Conservation (phyloP, 176 grass and related monocot species). For the Oryza meyeriana region DNA sequence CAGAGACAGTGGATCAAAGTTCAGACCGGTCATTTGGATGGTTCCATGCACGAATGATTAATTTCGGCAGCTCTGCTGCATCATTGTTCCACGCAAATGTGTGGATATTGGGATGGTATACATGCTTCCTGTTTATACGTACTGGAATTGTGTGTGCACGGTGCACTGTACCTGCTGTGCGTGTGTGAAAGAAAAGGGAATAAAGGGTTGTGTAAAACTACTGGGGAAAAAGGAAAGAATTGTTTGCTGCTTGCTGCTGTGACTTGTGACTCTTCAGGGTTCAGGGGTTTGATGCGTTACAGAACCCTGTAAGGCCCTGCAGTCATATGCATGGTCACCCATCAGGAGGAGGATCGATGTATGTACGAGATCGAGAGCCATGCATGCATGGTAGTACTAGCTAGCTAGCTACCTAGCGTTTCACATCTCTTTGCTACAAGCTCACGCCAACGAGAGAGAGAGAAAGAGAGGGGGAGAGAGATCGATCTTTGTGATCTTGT, state of each 20-base stretch:
- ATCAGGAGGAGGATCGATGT: conserved; percentile 6
- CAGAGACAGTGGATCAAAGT: background rate
- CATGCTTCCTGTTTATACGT: too few relatives aligned
- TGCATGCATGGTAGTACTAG: background rate
- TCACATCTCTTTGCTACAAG: conserved; percentile 44
- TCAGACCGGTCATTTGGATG: too few relatives aligned
- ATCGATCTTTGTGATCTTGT: conserved; percentile 19
- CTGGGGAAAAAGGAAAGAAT: background rate
- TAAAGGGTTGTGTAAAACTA: background rate
- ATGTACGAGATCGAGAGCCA: background rate
- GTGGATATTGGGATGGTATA: background rate
- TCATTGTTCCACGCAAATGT: background rate
- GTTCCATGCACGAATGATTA: too few relatives aligned
- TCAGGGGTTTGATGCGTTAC: conserved; percentile 16
- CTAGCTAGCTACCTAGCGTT: background rate
- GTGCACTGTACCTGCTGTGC: too few relatives aligned
- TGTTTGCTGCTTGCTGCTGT: conserved; percentile 14
- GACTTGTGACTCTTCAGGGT: conserved; percentile 47
- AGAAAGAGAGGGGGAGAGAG: background rate
- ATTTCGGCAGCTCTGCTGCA: background rate
- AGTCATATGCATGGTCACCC: conserved; percentile 35
- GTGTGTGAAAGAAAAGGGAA: background rate
- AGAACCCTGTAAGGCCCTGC: conserved; percentile 8
- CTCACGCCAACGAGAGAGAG: conserved; percentile 43
- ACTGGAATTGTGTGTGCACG: background rate